Percentiles rank a stretch among this genome's conserved stretches.
These are phyloP conservation scores for Amylostereum areolatum DNA, from an alignment of 1,284 basidiomycete genomes.

Conservation along the genomic window DNA sequence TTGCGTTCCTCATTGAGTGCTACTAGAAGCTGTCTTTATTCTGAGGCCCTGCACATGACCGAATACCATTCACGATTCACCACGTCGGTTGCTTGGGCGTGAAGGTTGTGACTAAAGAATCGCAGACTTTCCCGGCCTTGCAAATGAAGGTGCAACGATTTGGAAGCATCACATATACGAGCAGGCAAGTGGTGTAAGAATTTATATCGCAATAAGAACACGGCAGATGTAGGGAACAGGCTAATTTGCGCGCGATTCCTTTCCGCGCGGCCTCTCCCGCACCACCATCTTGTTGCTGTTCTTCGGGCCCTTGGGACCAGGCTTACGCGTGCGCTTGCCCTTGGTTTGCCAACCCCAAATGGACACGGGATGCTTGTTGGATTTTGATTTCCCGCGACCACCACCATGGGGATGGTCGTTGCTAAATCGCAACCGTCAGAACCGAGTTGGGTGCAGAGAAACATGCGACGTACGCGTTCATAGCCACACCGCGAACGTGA, in stretches of 20 bases:
- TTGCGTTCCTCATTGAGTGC: no score
- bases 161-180: neutral
- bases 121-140: neutral
- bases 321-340: constrained; percentile 89
- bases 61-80: neutral
- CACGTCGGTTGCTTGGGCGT: no score
- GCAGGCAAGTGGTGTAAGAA: neutral
- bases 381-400: constrained; percentile 97
- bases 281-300: constrained; percentile 95
- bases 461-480: constrained; percentile 77
- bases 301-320: constrained; percentile 79
- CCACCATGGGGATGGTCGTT: constrained; percentile 96
- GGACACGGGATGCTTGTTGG: constrained; percentile 88
- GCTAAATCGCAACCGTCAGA: constrained; percentile 29
- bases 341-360: constrained; percentile 91
- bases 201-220: neutral
- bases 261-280: constrained; percentile 81
- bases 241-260: constrained; percentile 38
- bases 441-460: neutral
- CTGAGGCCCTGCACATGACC: neutral
- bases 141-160: neutral
- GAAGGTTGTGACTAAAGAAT: neutral
- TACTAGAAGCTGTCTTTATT: no score
- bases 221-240: neutral
- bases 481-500: constrained; percentile 92